Conservation (phyloP, 805 yeast species). For the Candida maltosa region DNA sequence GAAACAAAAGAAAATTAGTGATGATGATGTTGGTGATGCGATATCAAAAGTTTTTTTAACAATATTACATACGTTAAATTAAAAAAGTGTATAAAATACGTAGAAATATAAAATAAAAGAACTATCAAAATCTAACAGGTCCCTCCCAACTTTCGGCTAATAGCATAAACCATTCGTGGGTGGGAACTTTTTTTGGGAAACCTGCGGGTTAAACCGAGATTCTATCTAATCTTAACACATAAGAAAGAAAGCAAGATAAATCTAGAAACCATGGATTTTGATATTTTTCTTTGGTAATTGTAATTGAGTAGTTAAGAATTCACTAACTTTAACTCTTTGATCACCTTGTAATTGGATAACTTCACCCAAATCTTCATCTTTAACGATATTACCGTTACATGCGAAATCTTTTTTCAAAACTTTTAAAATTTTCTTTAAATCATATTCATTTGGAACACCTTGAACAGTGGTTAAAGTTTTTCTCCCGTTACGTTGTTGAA, state of each 20-base stretch:
- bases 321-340: constrained; percentile 94
- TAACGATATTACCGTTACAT: constrained; percentile 96
- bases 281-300: constrained; percentile 93
- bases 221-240: background rate
- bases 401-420: constrained; percentile 97
- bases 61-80: no score
- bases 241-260: background rate
- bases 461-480: constrained; percentile 97
- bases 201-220: no score
- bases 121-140: no score
- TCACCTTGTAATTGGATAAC: constrained; percentile 98
- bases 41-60: no score
- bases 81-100: no score
- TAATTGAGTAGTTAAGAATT: constrained; percentile 81
- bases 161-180: no score
- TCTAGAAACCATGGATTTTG: constrained; percentile 93
- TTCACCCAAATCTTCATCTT: constrained; percentile 94
- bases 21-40: no score
- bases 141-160: no score
- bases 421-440: constrained; percentile 86
- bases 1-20: no score
- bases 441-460: constrained; percentile 94
- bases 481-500: constrained; percentile 99
- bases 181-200: no score
- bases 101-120: no score